A percentile compares a stretch with the other conserved stretches of the same genome.
phyloP scores from a whole-genome alignment of 192 early-diverging fungal species.

The Spizellomyces punctatus region DNA sequence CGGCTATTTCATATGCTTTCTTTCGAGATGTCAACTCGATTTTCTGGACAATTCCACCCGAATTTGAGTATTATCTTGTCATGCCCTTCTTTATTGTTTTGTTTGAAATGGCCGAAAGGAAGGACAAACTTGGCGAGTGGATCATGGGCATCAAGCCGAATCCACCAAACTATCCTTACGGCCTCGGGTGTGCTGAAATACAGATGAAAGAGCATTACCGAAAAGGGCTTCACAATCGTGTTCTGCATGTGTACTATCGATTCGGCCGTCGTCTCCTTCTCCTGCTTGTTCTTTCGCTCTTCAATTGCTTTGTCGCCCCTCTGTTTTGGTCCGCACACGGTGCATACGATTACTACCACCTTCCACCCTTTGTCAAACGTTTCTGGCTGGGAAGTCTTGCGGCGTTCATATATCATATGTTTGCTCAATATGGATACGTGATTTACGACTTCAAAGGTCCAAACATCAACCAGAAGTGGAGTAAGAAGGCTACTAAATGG shows the following conservation, averaged over 20 bases:
- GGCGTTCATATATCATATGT: conserved; percentile 31
- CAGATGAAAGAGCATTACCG: conserved; percentile 26
- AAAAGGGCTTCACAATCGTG: conserved; percentile 28
- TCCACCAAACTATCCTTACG: conserved; percentile 30
- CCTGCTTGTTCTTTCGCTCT: conserved; percentile 22
- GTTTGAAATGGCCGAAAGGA: conserved; percentile 38
- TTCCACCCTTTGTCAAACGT: conserved; percentile 25
- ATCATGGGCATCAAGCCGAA: conserved; percentile 24
- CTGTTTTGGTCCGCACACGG: conserved; percentile 29
- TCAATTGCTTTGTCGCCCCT: conserved; percentile 19
- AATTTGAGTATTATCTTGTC: conserved; percentile 41
- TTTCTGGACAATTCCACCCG: conserved; percentile 44
- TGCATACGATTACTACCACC: conserved; percentile 28
- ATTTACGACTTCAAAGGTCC: conserved; percentile 18
- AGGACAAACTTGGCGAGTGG: conserved; percentile 36
- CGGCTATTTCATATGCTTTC: conserved; percentile 20
- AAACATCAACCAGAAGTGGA: conserved; percentile 19
- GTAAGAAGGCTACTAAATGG: conserved; percentile 20
- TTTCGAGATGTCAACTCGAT: conserved; percentile 38
- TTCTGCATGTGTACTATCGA: conserved; percentile 31
- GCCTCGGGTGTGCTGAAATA: conserved; percentile 18
- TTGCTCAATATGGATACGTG: conserved; percentile 35
- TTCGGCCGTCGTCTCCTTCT: conserved; percentile 31
- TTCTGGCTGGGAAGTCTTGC: conserved; percentile 34
- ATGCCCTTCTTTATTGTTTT: conserved; percentile 34